A percentile compares a stretch with the other conserved stretches of the same genome.
Conservation (phyloP, 2,329 filamentous ascomycete species). For the Phaeosphaeriaceae sp. region DNA sequence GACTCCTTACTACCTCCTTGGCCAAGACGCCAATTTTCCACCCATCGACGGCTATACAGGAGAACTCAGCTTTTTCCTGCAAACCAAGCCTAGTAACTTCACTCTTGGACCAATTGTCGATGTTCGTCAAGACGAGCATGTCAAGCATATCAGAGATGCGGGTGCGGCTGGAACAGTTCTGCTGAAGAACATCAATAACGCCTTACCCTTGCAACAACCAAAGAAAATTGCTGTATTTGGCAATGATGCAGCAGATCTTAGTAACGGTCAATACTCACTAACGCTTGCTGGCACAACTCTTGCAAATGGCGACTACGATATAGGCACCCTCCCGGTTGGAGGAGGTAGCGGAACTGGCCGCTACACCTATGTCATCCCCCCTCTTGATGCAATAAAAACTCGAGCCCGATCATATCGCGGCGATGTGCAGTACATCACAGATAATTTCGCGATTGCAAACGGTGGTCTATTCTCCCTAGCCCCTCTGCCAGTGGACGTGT, state of each 20-base stretch:
- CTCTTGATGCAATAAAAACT: constrained; percentile 50
- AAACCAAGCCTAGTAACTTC: constrained; percentile 38
- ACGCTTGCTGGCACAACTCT: not conserved
- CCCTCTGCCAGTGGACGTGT: constrained; percentile 52
- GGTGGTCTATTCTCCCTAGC: constrained; percentile 30
- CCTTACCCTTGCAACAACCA: constrained; percentile 59
- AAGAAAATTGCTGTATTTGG: constrained; percentile 57
- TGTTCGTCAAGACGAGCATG: constrained; percentile 47
- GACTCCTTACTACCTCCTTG: constrained; percentile 53
- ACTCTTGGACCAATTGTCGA: constrained; percentile 44
- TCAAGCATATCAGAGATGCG: constrained; percentile 47
- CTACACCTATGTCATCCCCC: constrained; percentile 48
- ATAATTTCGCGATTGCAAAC: constrained; percentile 45
- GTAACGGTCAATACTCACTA: constrained; percentile 52
- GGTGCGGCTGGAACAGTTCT: constrained; percentile 51
- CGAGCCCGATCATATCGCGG: constrained; percentile 31
- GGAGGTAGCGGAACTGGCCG: constrained; percentile 52
- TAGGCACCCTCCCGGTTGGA: constrained; percentile 53
- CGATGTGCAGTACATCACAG: constrained; percentile 55
- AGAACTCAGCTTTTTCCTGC: constrained; percentile 26
- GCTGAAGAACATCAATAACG: constrained; percentile 56
- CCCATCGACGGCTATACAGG: constrained; percentile 40
- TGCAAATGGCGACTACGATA: constrained; percentile 35
- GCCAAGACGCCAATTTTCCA: constrained; percentile 48
- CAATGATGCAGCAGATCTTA: constrained; percentile 54